A percentile compares a stretch with the other conserved stretches of the same genome.
Conservation (phyloP, 371 early-diverging fungal genomes). For the Mucor piriformis region DNA sequence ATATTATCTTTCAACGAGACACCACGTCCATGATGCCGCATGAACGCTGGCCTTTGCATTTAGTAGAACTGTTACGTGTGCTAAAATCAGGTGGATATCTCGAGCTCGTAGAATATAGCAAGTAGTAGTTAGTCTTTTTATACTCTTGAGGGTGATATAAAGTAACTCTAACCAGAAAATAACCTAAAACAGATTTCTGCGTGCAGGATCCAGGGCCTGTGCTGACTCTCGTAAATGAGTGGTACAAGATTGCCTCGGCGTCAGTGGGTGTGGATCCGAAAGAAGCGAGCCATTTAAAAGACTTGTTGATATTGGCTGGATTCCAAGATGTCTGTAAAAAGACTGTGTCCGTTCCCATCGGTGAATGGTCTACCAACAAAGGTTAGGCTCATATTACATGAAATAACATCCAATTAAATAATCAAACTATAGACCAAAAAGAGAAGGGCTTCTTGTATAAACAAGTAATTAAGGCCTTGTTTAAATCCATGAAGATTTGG, state of each 20-base stretch:
- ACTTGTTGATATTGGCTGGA: slow-evolving; percentile 18
- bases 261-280: slow-evolving; percentile 34
- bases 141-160: too few relatives aligned
- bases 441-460: slow-evolving; percentile 48
- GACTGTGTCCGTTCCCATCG: slow-evolving; percentile 41
- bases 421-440: slow-evolving; percentile 24
- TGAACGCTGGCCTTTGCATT: slow-evolving; percentile 42
- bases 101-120: slow-evolving; percentile 52
- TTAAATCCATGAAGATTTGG: slow-evolving; percentile 46
- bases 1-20: slow-evolving; percentile 60
- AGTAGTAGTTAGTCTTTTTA: too few relatives aligned
- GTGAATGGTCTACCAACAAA: slow-evolving; percentile 49
- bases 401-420: not conserved
- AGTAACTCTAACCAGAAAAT: too few relatives aligned
- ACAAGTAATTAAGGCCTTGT: slow-evolving; percentile 39
- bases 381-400: slow-evolving; percentile 5
- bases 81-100: slow-evolving; percentile 56
- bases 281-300: slow-evolving; percentile 13
- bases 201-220: slow-evolving; percentile 44
- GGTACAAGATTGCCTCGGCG: slow-evolving; percentile 37
- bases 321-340: slow-evolving; percentile 32
- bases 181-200: slow-evolving; percentile 33
- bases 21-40: slow-evolving; percentile 45
- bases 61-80: slow-evolving; percentile 49
- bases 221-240: slow-evolving; percentile 41